These are phyloP conservation scores for Alternaria brassicae DNA, from an alignment of 2,329 filamentous ascomycete genomes.

Conservation along the genomic window DNA sequence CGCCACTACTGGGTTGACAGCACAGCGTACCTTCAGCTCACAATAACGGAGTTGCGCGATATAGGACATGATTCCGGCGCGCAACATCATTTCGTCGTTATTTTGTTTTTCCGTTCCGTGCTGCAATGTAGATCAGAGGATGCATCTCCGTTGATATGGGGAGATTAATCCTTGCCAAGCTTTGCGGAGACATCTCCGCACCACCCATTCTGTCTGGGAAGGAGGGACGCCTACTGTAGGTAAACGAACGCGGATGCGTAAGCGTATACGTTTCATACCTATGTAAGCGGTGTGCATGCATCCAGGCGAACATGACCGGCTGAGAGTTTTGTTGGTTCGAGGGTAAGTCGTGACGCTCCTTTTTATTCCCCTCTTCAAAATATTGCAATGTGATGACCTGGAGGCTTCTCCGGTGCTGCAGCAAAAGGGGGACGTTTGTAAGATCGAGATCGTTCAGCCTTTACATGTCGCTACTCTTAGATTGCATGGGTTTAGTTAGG, in stretches of 20 bases:
- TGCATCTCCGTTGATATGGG: not conserved
- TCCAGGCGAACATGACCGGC: not conserved
- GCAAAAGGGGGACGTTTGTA: not conserved
- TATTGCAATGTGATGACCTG: not conserved
- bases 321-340: not conserved
- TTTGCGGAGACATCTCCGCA: not conserved
- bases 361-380: not conserved
- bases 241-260: not conserved
- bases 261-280: not conserved
- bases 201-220: not conserved
- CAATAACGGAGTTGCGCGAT: not conserved
- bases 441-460: not conserved
- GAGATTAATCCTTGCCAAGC: not conserved
- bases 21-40: not conserved
- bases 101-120: constrained; percentile 1
- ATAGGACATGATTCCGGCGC: not conserved
- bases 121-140: not conserved
- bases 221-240: not conserved
- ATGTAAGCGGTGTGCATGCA: not conserved
- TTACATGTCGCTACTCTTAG: not conserved
- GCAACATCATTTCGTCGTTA: not conserved
- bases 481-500: not conserved
- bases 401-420: not conserved
- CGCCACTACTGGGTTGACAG: not conserved
- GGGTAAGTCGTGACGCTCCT: not conserved